These are phyloP conservation scores for Aspergillus indologenus DNA, from an alignment of 495 filamentous ascomycete species.

Conservation along the genomic window DNA sequence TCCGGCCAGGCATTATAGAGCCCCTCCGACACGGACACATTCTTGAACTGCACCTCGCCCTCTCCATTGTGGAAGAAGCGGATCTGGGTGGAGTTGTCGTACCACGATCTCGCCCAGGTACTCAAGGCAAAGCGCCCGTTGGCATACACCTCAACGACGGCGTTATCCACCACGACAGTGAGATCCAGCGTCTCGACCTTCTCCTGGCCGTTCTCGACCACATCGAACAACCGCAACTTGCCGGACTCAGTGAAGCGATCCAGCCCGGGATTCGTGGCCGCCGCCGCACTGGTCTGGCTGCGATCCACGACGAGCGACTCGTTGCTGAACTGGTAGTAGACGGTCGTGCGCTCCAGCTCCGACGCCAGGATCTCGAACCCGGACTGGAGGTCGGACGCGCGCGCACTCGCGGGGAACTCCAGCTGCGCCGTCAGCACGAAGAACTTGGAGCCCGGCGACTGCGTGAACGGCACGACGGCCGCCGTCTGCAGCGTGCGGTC, in stretches of 20 bases:
- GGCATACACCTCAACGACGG: conserved; percentile 23
- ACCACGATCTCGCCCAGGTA: conserved; percentile 24
- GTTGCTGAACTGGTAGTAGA: conserved; percentile 27
- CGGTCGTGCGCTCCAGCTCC: conserved; percentile 14
- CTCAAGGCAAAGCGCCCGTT: conserved; percentile 22
- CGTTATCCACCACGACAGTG: conserved; percentile 21
- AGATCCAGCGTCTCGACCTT: conserved; percentile 21
- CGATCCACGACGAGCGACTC: conserved; percentile 25
- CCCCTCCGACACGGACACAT: conserved; percentile 20
- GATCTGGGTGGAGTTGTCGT: conserved; percentile 23
- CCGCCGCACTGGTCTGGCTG: conserved; percentile 21
- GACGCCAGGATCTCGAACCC: conserved; percentile 24
- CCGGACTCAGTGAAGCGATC: conserved; percentile 15
- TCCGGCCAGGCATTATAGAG: conserved; percentile 24
- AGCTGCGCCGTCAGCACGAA: conserved; percentile 15
- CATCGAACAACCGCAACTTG: conserved; percentile 20
- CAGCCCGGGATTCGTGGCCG: conserved; percentile 19
- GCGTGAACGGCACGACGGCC: conserved; percentile 12
- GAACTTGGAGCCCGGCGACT: conserved; percentile 17
- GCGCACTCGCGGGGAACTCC: conserved; percentile 17
- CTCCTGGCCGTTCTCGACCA: conserved; percentile 5
- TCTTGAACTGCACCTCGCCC: conserved; percentile 14
- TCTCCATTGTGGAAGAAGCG: conserved; percentile 22
- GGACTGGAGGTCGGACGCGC: conserved; percentile 14
- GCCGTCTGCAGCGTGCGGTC: conserved; percentile 8